phyloP scores from a whole-genome alignment of 164 flowering plant genomes.

The Vitis cinerea region DNA sequence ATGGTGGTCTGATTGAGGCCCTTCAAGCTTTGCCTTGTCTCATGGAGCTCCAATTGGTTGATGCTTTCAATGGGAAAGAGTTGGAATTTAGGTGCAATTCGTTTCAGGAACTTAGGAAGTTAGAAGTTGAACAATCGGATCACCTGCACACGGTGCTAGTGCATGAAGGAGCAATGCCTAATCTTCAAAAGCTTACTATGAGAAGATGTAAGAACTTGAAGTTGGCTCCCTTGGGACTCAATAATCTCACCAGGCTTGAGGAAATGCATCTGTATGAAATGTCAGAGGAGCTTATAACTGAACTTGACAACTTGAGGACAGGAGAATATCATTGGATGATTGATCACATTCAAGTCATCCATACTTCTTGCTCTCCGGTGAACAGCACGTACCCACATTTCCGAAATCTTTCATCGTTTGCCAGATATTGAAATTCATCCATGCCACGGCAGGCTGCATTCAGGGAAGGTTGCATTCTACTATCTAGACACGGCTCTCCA shows the following conservation, averaged over 20 bases:
- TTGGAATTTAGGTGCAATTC: slow-evolving; percentile 2
- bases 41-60: slow-evolving; percentile 19
- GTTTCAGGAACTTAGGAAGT: slow-evolving; percentile 21
- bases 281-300: slow-evolving; percentile 2
- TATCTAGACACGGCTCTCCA: no score
- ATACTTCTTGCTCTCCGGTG: no score
- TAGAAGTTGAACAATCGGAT: slow-evolving; percentile 8
- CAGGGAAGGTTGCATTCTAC: no score
- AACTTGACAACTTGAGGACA: not conserved
- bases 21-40: slow-evolving; percentile 20
- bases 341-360: no score
- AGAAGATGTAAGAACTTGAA: slow-evolving; percentile 4
- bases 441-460: no score
- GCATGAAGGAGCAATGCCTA: slow-evolving; percentile 9
- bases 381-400: no score
- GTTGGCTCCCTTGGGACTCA: slow-evolving; percentile 14
- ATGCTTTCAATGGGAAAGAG: slow-evolving; percentile 14
- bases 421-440: no score
- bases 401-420: no score
- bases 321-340: no score
- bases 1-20: slow-evolving; percentile 4
- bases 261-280: slow-evolving; percentile 17
- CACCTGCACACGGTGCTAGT: slow-evolving; percentile 3
- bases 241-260: slow-evolving; percentile 2
- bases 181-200: slow-evolving; percentile 9